Evolutionary conservation across 148 eudicot genomes (phyloP).

Genomic region (Diospyros kaki): DNA sequence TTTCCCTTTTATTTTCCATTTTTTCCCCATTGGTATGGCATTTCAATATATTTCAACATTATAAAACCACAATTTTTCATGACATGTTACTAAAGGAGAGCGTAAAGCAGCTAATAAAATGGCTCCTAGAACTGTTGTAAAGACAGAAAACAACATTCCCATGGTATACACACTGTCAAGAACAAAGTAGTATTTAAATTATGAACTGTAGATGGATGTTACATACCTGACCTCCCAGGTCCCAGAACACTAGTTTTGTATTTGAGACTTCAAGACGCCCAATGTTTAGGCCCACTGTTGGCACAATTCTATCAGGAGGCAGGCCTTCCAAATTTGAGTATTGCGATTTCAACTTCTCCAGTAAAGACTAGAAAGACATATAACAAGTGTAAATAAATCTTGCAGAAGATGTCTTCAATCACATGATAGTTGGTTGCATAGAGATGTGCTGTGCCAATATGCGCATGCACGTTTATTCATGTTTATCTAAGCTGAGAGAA

Average conservation of each 20-base stretch:
- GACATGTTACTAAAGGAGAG: background rate
- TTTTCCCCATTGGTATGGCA: too few species aligned
- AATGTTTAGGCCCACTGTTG: slow-evolving; percentile 96
- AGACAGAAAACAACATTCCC: background rate
- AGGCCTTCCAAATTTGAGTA: slow-evolving; percentile 87
- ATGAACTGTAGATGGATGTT: background rate
- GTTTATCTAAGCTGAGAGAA: background rate
- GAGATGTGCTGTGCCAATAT: background rate
- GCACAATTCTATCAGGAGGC: slow-evolving; percentile 94
- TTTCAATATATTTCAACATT: too few species aligned
- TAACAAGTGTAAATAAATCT: background rate
- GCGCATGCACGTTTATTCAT: background rate
- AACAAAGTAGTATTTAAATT: background rate
- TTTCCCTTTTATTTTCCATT: too few species aligned
- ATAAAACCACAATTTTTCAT: too few species aligned
- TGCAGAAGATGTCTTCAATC: background rate
- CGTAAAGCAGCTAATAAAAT: background rate
- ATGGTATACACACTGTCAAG: background rate
- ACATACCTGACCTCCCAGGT: slow-evolving; percentile 99
- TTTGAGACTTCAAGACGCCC: slow-evolving; percentile 93
- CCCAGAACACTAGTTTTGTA: slow-evolving; percentile 94
- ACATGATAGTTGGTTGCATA: background rate
- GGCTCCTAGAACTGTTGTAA: background rate
- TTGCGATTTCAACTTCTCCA: slow-evolving; percentile 87
- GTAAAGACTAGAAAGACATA: slow-evolving; percentile 46